Base-by-base conservation (phyloP, 2,329 filamentous ascomycete species). In the Aspergillus ibericus region DNA sequence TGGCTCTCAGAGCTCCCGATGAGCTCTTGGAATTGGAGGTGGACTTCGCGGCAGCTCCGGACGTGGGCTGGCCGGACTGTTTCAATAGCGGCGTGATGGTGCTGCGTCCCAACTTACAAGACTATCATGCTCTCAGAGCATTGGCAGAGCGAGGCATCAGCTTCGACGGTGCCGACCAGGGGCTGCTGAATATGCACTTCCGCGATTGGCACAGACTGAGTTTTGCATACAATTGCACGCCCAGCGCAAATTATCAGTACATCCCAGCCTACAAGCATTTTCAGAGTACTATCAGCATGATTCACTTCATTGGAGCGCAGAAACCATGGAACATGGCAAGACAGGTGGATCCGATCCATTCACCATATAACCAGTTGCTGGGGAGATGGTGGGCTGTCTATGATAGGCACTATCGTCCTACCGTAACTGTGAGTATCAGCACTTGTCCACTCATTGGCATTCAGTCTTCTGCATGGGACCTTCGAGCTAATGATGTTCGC, bases 61-160 rank as follows among this genome's bases (percentile, higher is more conserved):
- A 99, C 75, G 92, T 98, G 68, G 95, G 95, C 66, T 99, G 95
- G 95, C 95, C 95, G 34, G 95, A 99, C 78, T 85, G 93, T 61
- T 98, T 98, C 86, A 99, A 99, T 78, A 92, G 90, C n/a, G 95
- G 95, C 70, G 87, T 99, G 67, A 96, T 99, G 92, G 92, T 92
- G 35, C 77, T 99, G 59, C 88, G 83, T 15, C 95, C 95, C 34
- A 89, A 93, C 76, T 81, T 93, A 83, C 89, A 88, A 58, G 93
- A 96, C 66, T 98, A 93, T 77, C 88, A 92, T 77, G 90, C 91
- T 42, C 82, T 99, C 71, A 82, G 87, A 63, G 91, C 90, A 63
- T 87, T 97, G 82, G 92, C 95, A 25, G 85, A 92, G 66, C 83
- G 88, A 56, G 93, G 93, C 25, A 90, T 93, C 72, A 97, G 93